These are phyloP conservation scores for Tylopilus subfusipes DNA, from an alignment of 768 basidiomycete genomes.

Conservation along the genomic window DNA sequence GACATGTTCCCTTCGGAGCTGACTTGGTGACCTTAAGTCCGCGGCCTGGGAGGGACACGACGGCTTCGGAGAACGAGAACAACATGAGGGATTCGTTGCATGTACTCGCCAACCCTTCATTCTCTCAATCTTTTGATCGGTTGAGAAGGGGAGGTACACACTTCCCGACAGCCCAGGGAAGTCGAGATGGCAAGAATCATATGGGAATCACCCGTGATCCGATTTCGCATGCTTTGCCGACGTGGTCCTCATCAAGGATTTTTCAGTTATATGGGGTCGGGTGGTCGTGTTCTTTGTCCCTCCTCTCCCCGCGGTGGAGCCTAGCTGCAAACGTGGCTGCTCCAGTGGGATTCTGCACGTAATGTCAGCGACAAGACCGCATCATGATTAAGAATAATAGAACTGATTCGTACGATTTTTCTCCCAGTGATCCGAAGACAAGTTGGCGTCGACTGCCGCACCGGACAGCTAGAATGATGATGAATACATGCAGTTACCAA, in stretches of 20 bases:
- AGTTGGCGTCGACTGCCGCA: neutral
- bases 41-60: conserved; percentile 3
- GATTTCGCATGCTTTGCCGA: conserved; percentile 1
- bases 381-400: neutral
- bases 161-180: neutral
- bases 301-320: neutral
- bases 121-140: neutral
- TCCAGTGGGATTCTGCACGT: conserved; percentile 1
- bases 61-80: neutral
- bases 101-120: conserved; percentile 1
- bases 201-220: neutral
- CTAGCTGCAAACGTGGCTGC: neutral
- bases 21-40: neutral
- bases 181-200: neutral
- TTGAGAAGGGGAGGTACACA: neutral
- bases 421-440: conserved; percentile 9
- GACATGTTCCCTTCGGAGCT: neutral
- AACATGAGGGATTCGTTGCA: neutral
- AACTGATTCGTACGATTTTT: conserved; percentile 5
- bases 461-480: neutral
- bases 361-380: conserved; percentile 8
- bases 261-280: neutral
- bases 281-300: neutral
- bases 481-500: conserved; percentile 5
- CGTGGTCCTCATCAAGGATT: neutral